Evolutionary conservation across 805 yeast species (phyloP).

Genomic region (Suhomyces faveliae): DNA sequence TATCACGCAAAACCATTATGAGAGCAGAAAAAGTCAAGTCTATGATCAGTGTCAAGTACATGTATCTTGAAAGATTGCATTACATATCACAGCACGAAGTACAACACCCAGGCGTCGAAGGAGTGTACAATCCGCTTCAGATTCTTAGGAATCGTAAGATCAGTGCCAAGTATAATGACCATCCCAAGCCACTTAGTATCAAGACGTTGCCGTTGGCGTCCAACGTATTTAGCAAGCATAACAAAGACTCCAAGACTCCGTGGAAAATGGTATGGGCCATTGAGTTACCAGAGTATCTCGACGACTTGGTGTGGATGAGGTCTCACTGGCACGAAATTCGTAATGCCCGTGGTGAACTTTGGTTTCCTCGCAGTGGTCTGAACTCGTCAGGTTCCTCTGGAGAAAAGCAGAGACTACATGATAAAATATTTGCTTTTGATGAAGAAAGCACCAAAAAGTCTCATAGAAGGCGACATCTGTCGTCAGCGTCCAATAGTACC

Average conservation of each 20-base stretch:
- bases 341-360: conserved; percentile 44
- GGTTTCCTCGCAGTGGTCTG: conserved; percentile 43
- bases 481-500: conserved; percentile 9
- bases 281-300: conserved; percentile 54
- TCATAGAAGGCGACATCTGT: conserved; percentile 7
- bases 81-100: conserved; percentile 13
- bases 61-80: conserved; percentile 43
- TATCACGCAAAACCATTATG: conserved; percentile 38
- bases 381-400: conserved; percentile 6
- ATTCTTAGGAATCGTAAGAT: conserved; percentile 70
- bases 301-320: conserved; percentile 60
- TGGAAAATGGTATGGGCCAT: conserved; percentile 62
- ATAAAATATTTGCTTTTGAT: conserved; percentile 27
- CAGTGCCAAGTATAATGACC: conserved; percentile 50
- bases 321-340: conserved; percentile 53
- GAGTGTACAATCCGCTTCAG: conserved; percentile 78
- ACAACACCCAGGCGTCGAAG: conserved; percentile 54
- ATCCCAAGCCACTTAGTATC: conserved; percentile 43
- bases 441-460: neutral
- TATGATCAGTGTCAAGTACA: conserved; percentile 50
- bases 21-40: conserved; percentile 52
- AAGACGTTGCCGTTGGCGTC: conserved; percentile 62
- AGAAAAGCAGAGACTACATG: conserved; percentile 26
- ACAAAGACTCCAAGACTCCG: conserved; percentile 26
- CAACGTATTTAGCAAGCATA: conserved; percentile 52